Evolutionary conservation across 116 monocot species (phyloP).

Genomic region (Papilionanthe hybrid): DNA sequence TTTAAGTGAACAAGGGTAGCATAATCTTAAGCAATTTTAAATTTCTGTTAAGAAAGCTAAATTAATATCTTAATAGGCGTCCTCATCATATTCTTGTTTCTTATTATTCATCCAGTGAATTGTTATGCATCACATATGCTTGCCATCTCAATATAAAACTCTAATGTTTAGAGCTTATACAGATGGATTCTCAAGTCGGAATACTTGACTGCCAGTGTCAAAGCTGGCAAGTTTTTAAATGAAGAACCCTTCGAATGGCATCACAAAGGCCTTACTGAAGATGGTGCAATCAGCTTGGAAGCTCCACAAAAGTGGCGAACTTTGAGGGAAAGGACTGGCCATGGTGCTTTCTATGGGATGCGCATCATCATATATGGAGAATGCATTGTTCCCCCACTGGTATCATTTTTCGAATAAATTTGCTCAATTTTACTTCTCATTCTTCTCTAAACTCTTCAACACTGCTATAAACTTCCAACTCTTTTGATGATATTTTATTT

Average conservation of each 20-base stretch:
- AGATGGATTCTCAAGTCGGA: constrained; percentile 97
- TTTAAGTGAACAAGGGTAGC: too few relatives aligned
- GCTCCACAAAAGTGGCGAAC: constrained; percentile 90
- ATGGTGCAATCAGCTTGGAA: constrained; percentile 75
- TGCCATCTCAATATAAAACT: background rate
- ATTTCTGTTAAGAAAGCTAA: too few relatives aligned
- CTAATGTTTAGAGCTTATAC: background rate
- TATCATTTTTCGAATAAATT: constrained; percentile 13
- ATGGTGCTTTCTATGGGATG: constrained; percentile 83
- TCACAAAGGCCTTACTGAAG: constrained; percentile 52
- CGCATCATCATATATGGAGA: constrained; percentile 82
- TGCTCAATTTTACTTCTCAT: background rate
- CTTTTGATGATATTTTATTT: background rate
- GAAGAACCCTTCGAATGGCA: constrained; percentile 95
- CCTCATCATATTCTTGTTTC: too few relatives aligned
- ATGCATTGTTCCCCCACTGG: constrained; percentile 83
- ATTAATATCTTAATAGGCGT: too few relatives aligned
- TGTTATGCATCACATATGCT: background rate
- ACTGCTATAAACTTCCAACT: background rate
- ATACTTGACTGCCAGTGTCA: constrained; percentile 69
- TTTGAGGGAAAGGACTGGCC: constrained; percentile 69
- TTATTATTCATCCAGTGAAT: too few relatives aligned
- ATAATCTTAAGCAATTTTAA: too few relatives aligned
- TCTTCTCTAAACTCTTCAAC: background rate
- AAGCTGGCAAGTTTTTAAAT: constrained; percentile 66